A percentile compares a stretch with the other conserved stretches of the same genome.
Conservation (phyloP, 2,329 filamentous ascomycete genomes). For the Exophiala lecanii-corni region DNA sequence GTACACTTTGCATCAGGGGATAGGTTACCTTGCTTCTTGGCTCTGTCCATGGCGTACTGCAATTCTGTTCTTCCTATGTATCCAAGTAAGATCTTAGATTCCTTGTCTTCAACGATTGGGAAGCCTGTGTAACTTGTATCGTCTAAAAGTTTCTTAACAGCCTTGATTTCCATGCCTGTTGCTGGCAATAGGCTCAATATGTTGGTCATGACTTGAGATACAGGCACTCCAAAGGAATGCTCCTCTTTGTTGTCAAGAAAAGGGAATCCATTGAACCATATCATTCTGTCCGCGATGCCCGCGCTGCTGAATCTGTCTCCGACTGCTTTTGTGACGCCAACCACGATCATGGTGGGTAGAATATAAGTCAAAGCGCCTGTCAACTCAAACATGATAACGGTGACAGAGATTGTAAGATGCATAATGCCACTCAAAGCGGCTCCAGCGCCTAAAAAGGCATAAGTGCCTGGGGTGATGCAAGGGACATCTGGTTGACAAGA, state of each 20-base stretch:
- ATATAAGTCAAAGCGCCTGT: conserved; percentile 98
- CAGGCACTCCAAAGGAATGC: conserved; percentile 90
- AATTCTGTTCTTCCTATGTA: conserved; percentile 93
- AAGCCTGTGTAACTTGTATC: conserved; percentile 88
- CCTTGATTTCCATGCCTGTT: conserved; percentile 67
- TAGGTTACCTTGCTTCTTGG: conserved; percentile 64
- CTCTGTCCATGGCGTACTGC: conserved; percentile 79
- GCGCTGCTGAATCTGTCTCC: conserved; percentile 89
- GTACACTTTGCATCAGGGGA: conserved; percentile 65
- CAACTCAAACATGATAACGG: conserved; percentile 99
- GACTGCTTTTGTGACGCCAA: conserved; percentile 92
- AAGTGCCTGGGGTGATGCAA: conserved; percentile 95
- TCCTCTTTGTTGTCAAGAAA: conserved; percentile 98
- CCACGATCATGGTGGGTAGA: conserved; percentile 96
- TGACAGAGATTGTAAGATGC: conserved; percentile 94
- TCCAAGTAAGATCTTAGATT: conserved; percentile 69
- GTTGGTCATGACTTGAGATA: conserved; percentile 84
- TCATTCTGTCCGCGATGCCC: conserved; percentile 96
- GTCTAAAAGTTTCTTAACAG: conserved; percentile 69
- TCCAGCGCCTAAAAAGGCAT: conserved; percentile 88
- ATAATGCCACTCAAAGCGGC: conserved; percentile 93
- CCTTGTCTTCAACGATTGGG: conserved; percentile 74
- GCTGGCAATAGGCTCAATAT: conserved; percentile 66
- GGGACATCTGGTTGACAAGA: conserved; percentile 85
- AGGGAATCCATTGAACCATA: conserved; percentile 96